These are phyloP conservation scores for Rutidosis leptorrhynchoides DNA, from an alignment of 129 eudicot species.

Conservation along the genomic window DNA sequence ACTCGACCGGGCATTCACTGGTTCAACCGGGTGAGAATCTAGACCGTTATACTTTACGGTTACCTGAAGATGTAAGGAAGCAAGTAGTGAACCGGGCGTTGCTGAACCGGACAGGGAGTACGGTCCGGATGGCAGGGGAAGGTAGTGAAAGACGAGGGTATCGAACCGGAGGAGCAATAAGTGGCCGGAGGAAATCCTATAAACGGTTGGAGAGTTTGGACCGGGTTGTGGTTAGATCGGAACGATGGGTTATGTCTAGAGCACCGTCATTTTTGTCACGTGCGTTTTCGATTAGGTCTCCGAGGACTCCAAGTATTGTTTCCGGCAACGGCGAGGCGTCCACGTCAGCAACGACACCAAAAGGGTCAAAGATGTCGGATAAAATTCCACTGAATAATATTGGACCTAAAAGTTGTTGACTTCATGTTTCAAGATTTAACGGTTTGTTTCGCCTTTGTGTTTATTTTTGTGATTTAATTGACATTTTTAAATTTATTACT, in stretches of 20 bases:
- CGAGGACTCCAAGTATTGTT: conserved; percentile 33
- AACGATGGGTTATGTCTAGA: conserved; percentile 33
- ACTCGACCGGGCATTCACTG: conserved; percentile 53
- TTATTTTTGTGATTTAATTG: background rate
- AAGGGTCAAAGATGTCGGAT: conserved; percentile 29
- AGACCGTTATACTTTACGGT: conserved; percentile 57
- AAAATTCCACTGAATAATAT: conserved; percentile 41
- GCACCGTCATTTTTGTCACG: conserved; percentile 42
- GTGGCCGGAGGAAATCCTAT: conserved; percentile 22
- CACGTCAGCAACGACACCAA: conserved; percentile 30
- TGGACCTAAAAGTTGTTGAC: conserved; percentile 47
- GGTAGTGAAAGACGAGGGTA: conserved; percentile 42
- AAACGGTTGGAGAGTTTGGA: conserved; percentile 38
- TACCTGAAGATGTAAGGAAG: conserved; percentile 47
- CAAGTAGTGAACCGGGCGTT: conserved; percentile 40
- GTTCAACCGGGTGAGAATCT: conserved; percentile 41
- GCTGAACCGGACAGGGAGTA: conserved; percentile 25
- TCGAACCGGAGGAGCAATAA: conserved; percentile 33
- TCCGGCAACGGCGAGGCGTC: conserved; percentile 55
- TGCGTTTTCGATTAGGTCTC: conserved; percentile 28
- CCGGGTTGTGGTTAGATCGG: conserved; percentile 31
- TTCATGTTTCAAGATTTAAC: conserved; percentile 13
- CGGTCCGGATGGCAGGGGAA: conserved; percentile 31
- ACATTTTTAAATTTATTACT: background rate
- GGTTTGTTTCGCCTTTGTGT: conserved; percentile 31